phyloP scores from a whole-genome alignment of 495 filamentous ascomycete species.

The Hyaloscypha hepaticicola region DNA sequence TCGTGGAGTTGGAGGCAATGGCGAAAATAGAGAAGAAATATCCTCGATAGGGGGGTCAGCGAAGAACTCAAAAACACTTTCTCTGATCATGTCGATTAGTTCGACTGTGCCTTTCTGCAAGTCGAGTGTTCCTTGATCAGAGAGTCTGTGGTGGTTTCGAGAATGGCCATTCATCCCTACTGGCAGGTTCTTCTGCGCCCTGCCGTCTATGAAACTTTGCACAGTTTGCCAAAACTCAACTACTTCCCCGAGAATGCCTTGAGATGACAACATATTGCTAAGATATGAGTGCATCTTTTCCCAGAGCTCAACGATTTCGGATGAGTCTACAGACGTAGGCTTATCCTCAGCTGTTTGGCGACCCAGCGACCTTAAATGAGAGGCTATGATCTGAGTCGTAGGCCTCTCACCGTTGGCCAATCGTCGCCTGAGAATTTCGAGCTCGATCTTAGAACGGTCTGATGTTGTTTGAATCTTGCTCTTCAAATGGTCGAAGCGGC shows the following conservation, averaged over 20 bases:
- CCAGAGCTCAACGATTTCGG: constrained; percentile 85
- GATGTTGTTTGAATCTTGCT: constrained; percentile 74
- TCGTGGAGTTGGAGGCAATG: constrained; percentile 67
- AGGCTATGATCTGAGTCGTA: constrained; percentile 61
- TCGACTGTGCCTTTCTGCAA: constrained; percentile 78
- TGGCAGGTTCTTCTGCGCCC: constrained; percentile 76
- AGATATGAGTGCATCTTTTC: constrained; percentile 75
- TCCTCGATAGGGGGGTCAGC: constrained; percentile 89
- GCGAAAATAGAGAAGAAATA: constrained; percentile 79
- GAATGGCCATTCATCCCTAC: constrained; percentile 82
- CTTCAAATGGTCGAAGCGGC: constrained; percentile 83
- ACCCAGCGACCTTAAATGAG: constrained; percentile 68
- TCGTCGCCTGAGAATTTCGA: constrained; percentile 82
- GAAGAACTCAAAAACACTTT: constrained; percentile 77
- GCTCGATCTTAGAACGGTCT: constrained; percentile 82
- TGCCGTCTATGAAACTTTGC: constrained; percentile 86
- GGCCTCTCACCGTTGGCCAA: constrained; percentile 73
- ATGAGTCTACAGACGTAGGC: constrained; percentile 61
- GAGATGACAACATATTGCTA: constrained; percentile 66
- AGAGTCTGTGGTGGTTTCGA: constrained; percentile 78
- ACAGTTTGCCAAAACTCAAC: constrained; percentile 92
- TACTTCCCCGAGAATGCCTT: constrained; percentile 83
- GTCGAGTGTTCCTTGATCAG: constrained; percentile 63
- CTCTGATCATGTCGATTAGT: constrained; percentile 76
- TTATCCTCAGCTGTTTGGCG: constrained; percentile 57